These are phyloP conservation scores for Pseudocercospora fijiensis DNA, from an alignment of 2,329 filamentous ascomycete species.

Conservation along the genomic window DNA sequence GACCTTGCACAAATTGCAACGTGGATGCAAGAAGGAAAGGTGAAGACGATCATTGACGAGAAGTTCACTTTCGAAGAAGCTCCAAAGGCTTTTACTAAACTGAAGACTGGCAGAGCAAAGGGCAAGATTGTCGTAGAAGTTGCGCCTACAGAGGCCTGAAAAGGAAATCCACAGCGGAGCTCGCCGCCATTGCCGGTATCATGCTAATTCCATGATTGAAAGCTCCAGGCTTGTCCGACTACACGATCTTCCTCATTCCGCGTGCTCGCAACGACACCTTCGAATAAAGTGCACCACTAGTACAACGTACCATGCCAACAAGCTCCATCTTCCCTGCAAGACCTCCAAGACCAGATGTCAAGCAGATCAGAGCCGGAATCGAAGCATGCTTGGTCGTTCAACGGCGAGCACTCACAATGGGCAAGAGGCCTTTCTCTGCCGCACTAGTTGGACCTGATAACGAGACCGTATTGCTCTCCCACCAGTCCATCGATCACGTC, in stretches of 20 bases:
- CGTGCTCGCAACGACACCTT: background rate
- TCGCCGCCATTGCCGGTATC: background rate
- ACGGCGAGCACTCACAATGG: conserved; percentile 45
- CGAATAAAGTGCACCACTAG: background rate
- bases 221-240: background rate
- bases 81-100: conserved; percentile 57
- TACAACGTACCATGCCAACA: background rate
- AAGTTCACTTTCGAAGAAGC: conserved; percentile 57
- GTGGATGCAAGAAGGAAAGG: conserved; percentile 58
- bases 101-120: conserved; percentile 56
- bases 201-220: background rate
- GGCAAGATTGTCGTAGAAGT: conserved; percentile 58
- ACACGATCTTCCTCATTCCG: background rate
- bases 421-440: conserved; percentile 53
- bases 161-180: background rate
- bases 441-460: conserved; percentile 53
- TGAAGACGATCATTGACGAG: conserved; percentile 58
- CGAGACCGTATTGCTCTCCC: conserved; percentile 49
- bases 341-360: background rate
- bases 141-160: background rate
- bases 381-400: conserved; percentile 42
- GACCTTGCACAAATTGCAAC: conserved; percentile 52
- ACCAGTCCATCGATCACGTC: conserved; percentile 54
- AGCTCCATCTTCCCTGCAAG: background rate
- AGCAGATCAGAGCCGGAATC: conserved; percentile 1